Base-by-base conservation (phyloP, 106 monocot genomes). In the Allium fistulosum region DNA sequence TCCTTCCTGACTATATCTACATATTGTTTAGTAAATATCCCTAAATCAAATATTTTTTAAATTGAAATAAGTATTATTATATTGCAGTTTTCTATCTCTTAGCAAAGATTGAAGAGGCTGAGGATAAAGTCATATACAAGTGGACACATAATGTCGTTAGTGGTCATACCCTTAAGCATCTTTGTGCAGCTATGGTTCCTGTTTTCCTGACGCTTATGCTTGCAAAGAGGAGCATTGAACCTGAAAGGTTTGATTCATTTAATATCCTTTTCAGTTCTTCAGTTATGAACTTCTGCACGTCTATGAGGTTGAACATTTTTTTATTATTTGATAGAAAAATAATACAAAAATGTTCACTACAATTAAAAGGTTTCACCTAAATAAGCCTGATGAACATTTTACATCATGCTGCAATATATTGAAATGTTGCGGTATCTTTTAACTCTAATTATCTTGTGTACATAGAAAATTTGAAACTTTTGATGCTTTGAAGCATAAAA, bases 121-220 rank as follows among this genome's bases (percentile, higher is more conserved):
- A 69, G 50, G 97, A 97, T 65, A 89, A 85, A 71, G 50, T 53
- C 10, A 87, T 97, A n/a, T 97, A 97, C 62, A 76, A 71, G 49
- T 89, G 82, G 86, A 89, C 89, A 3, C 74, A 80, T 70, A 76
- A 87, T 51, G 71, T 89, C 26, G 79, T 90, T 57, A 97, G 97
- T 76, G 97, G 97, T 12, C 97, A 97, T 72, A 97, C 97, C 12
- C 80, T 97, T 46, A 92, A 92, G 77, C 97, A 97, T 79, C 74
- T 97, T 11, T 84, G 63, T 80, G 92, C 97, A 49, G 92, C 97
- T 53, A 90, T 90, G 89, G 97, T 99, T 67, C 97, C 97, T 65
- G 76, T 99, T 82, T 99, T 92, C 79, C 81, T 92, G 81, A 76
- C 92, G 47, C 75, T 99, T 18, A 99, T 99, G 97, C 92, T 99